Evolutionary conservation across 2,329 filamentous ascomycete genomes (phyloP).

Genomic region (Peltaster fructicola): DNA sequence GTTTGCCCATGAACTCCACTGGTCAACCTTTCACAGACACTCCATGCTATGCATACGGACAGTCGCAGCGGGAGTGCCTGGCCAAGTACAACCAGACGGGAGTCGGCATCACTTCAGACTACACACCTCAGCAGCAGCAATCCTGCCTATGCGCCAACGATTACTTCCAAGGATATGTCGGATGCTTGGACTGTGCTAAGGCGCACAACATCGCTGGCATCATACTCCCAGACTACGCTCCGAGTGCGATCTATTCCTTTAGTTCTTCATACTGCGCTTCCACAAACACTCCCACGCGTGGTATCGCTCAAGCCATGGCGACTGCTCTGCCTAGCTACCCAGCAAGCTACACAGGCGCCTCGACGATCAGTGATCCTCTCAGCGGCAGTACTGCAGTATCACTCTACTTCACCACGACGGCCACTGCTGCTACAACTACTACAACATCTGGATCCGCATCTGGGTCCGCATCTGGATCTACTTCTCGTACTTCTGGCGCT

Average conservation of each 20-base stretch:
- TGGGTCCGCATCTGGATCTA: too few relatives aligned
- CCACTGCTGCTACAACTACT: conserved; percentile 8
- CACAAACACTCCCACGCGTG: conserved; percentile 9
- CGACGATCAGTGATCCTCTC: conserved; percentile 10
- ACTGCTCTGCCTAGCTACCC: too few relatives aligned
- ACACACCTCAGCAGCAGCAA: conserved; percentile 8
- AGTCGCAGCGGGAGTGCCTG: background rate
- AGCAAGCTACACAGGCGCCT: too few relatives aligned
- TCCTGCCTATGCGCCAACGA: conserved; percentile 12
- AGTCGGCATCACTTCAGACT: background rate
- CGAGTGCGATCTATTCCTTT: conserved; percentile 4
- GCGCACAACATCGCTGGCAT: conserved; percentile 7
- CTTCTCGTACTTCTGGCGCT: too few relatives aligned
- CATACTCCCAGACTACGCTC: conserved; percentile 1
- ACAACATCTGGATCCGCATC: too few relatives aligned
- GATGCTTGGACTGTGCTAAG: conserved; percentile 10
- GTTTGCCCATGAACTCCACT: conserved; percentile 9
- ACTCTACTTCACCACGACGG: conserved; percentile 13
- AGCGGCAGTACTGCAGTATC: conserved; percentile 13
- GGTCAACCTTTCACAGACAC: conserved; percentile 9
- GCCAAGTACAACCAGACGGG: background rate
- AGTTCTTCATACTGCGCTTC: conserved; percentile 12
- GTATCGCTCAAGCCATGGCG: too few relatives aligned
- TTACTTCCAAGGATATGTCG: conserved; percentile 8
- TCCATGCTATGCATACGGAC: conserved; percentile 11